Evolutionary conservation across 148 eudicot species (phyloP).

Genomic region (Arctostaphylos glauca): DNA sequence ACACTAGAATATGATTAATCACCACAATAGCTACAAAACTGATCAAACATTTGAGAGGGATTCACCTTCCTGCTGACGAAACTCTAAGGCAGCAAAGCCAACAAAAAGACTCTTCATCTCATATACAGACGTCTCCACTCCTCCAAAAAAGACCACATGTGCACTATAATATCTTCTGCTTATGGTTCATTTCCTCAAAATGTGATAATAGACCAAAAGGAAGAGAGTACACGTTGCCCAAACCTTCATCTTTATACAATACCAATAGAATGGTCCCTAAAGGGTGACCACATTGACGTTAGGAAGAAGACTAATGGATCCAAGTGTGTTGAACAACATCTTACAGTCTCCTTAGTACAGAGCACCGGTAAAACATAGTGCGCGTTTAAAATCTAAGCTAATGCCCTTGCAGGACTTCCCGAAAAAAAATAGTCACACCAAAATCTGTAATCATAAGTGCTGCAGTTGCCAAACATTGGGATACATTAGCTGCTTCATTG

Average conservation of each 20-base stretch:
- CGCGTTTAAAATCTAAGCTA: neutral
- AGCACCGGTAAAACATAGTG: neutral
- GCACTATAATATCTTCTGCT: neutral
- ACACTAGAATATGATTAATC: neutral
- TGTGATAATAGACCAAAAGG: neutral
- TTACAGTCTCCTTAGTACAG: neutral
- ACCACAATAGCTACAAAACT: neutral
- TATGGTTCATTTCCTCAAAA: neutral
- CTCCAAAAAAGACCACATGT: neutral
- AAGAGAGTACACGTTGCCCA: neutral
- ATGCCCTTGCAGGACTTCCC: neutral
- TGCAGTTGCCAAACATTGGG: too few relatives aligned
- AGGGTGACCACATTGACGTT: neutral
- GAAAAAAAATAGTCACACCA: neutral
- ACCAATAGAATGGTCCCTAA: neutral
- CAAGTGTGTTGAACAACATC: neutral
- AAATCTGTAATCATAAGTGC: neutral
- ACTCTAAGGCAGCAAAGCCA: neutral
- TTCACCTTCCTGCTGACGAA: neutral
- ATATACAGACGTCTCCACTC: neutral
- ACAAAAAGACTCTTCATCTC: neutral
- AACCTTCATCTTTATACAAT: neutral
- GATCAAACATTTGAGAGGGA: neutral
- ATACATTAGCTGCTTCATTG: neutral
- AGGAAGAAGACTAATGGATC: neutral